Conservation (phyloP, 305 asterid genomes). For the Petunia hybrid region DNA sequence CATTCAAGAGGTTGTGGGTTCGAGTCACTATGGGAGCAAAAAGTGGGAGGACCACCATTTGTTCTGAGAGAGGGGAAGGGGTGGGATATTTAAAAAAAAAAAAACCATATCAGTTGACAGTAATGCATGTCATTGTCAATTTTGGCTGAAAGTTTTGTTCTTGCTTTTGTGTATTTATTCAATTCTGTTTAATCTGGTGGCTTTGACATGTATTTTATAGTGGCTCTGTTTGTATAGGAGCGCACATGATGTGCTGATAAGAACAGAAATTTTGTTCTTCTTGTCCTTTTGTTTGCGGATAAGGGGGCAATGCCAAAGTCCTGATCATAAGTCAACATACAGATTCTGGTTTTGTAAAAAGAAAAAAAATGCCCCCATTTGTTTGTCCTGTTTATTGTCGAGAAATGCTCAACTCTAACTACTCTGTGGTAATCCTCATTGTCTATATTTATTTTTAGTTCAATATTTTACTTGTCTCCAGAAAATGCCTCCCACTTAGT, state of each 20-base stretch:
- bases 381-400: not conserved
- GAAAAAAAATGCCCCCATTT: not conserved
- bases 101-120: no score
- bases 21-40: no score
- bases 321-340: not conserved
- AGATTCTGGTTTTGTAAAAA: not conserved
- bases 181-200: no score
- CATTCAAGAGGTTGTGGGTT: no score
- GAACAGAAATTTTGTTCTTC: not conserved
- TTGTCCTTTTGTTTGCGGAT: not conserved
- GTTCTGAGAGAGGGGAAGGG: no score
- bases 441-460: not conserved
- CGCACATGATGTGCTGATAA: not conserved
- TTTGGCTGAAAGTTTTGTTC: no score
- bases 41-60: no score
- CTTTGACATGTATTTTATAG: no score
- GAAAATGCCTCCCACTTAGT: conserved; percentile 1
- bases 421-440: not conserved
- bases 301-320: not conserved
- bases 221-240: not conserved
- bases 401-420: conserved; percentile 2
- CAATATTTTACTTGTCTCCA: not conserved
- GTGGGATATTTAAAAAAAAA: no score
- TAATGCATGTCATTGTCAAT: no score
- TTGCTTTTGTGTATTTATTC: no score